A percentile compares a stretch with the other conserved stretches of the same genome.
These are phyloP conservation scores for Theobroma cacao DNA, from an alignment of 345 rosid species.

Conservation along the genomic window DNA sequence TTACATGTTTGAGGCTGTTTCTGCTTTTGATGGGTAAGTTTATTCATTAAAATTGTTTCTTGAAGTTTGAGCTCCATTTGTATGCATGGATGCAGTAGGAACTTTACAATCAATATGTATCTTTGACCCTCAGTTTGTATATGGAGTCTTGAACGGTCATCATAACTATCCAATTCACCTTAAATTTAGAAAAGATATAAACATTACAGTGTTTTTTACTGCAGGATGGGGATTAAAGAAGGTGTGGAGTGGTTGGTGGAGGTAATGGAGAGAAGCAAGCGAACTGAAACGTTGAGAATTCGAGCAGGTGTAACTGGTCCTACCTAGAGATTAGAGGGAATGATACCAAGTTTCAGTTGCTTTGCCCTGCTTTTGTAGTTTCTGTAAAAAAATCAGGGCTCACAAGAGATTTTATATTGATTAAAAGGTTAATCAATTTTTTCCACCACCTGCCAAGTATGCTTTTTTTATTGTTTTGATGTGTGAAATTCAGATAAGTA, in stretches of 20 bases:
- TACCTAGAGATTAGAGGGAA: slow-evolving; percentile 28
- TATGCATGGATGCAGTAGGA: neutral
- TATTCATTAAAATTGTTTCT: neutral
- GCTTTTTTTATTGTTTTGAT: neutral
- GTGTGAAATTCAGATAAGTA: neutral
- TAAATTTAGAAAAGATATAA: neutral
- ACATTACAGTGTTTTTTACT: neutral
- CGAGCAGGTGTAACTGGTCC: slow-evolving; percentile 54
- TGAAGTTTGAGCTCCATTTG: neutral
- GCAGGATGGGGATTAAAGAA: slow-evolving; percentile 87
- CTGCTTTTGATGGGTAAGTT: slow-evolving; percentile 88
- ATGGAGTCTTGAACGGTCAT: neutral
- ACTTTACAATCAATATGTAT: neutral
- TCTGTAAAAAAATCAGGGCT: slow-evolving; percentile 47
- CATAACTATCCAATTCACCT: neutral
- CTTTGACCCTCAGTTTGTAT: neutral
- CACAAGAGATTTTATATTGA: neutral
- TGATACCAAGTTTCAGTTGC: neutral
- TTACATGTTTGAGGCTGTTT: slow-evolving; percentile 91
- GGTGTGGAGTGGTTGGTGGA: slow-evolving; percentile 87
- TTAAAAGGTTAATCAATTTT: neutral
- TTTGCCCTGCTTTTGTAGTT: slow-evolving; percentile 28
- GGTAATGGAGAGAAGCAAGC: slow-evolving; percentile 97
- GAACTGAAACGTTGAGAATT: slow-evolving; percentile 80
- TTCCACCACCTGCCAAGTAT: neutral